Evolutionary conservation across 164 flowering plant species (phyloP).

Genomic region (Saururus chinensis): DNA sequence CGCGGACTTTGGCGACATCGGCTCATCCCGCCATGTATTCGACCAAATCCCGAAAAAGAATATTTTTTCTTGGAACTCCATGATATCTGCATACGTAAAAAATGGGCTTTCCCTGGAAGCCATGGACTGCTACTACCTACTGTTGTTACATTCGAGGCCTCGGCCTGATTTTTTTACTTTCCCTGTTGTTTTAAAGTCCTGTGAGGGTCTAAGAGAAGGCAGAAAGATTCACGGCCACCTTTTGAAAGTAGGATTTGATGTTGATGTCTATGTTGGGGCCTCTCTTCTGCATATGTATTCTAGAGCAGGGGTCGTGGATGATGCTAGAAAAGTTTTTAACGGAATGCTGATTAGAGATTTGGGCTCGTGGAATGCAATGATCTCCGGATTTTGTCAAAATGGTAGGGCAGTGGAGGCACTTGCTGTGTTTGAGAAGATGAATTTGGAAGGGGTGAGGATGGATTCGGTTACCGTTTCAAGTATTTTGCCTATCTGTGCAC

Average conservation of each 20-base stretch:
- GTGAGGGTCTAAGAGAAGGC: conserved; percentile 36
- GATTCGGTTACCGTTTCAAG: conserved; percentile 45
- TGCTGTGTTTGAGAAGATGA: conserved; percentile 38
- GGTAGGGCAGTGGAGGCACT: conserved; percentile 41
- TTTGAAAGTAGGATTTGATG: conserved; percentile 39
- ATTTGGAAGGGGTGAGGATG: conserved; percentile 31
- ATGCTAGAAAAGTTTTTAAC: conserved; percentile 37
- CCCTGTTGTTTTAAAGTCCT: conserved; percentile 51
- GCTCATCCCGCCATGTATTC: conserved; percentile 32
- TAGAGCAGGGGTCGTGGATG: conserved; percentile 36
- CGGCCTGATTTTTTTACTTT: conserved; percentile 1
- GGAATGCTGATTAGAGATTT: conserved; percentile 38
- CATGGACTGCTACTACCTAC: conserved; percentile 23
- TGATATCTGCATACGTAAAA: conserved; percentile 39
- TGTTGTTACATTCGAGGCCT: conserved; percentile 11
- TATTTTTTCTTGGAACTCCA: conserved; percentile 53
- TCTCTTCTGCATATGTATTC: conserved; percentile 71
- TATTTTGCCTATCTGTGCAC: conserved; percentile 49
- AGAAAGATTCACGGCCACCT: conserved; percentile 41
- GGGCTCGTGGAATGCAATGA: conserved; percentile 62
- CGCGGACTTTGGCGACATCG: conserved; percentile 27
- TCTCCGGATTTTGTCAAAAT: conserved; percentile 36
- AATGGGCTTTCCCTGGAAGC: conserved; percentile 31
- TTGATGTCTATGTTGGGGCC: conserved; percentile 63
- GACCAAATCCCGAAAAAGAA: conserved; percentile 33